Conservation (phyloP, 257 asterid species). For the Paulownia fortunei region DNA sequence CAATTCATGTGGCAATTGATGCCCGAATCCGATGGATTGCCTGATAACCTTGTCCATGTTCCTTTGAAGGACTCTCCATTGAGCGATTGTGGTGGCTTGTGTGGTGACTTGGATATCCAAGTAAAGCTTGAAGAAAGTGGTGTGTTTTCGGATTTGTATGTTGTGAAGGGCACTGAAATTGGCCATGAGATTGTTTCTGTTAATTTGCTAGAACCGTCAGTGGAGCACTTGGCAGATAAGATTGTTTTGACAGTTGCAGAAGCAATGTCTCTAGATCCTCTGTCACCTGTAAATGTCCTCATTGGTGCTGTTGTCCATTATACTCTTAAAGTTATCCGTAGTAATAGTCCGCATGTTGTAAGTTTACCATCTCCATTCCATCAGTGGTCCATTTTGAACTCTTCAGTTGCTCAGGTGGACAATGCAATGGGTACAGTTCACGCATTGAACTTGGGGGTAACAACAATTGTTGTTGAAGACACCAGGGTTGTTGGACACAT, state of each 20-base stretch:
- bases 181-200: slow-evolving; percentile 92
- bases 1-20: slow-evolving; percentile 79
- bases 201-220: slow-evolving; percentile 70
- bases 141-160: slow-evolving; percentile 80
- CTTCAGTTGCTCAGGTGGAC: slow-evolving; percentile 84
- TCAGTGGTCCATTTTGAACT: slow-evolving; percentile 74
- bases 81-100: slow-evolving; percentile 90
- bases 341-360: slow-evolving; percentile 66
- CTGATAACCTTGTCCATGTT: slow-evolving; percentile 80
- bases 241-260: slow-evolving; percentile 89
- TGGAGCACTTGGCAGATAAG: slow-evolving; percentile 63
- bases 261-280: slow-evolving; percentile 94
- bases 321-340: slow-evolving; percentile 77
- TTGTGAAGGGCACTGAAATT: slow-evolving; percentile 82
- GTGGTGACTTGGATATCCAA: slow-evolving; percentile 90
- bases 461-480: slow-evolving; percentile 78
- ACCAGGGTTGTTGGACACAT: slow-evolving; percentile 84
- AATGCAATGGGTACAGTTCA: slow-evolving; percentile 58
- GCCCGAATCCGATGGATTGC: slow-evolving; percentile 65
- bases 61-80: slow-evolving; percentile 89
- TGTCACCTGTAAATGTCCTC: slow-evolving; percentile 85
- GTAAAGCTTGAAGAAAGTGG: slow-evolving; percentile 84
- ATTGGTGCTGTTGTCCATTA: slow-evolving; percentile 75
- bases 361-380: slow-evolving; percentile 79
- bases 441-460: slow-evolving; percentile 72